A percentile compares a stretch with the other conserved stretches of the same genome.
phyloP scores from a whole-genome alignment of 805 yeast genomes.

The Saccharomyces mikatae region DNA sequence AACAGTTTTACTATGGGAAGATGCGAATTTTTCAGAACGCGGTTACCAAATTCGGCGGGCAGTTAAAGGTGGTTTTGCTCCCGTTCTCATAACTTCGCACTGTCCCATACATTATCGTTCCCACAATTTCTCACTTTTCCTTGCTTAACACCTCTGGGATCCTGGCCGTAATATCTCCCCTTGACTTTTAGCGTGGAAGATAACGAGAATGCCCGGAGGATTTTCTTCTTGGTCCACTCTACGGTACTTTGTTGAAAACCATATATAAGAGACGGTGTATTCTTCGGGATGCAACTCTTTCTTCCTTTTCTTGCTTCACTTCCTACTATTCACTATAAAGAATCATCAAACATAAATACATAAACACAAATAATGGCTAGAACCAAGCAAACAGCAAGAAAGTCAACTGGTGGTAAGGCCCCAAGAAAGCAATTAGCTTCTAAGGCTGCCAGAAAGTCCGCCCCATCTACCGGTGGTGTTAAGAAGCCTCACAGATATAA shows the following conservation, averaged over 20 bases:
- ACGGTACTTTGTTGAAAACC: background rate
- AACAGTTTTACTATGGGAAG: slow-evolving; percentile 8
- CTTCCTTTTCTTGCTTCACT: background rate
- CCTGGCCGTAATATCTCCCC: background rate
- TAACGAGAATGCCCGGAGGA: background rate
- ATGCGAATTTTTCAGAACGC: slow-evolving; percentile 19
- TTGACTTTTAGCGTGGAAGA: background rate
- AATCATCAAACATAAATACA: background rate
- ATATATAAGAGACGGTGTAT: slow-evolving; percentile 3
- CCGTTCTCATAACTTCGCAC: slow-evolving; percentile 13
- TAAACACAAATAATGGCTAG: slow-evolving; percentile 56
- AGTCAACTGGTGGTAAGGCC: slow-evolving; percentile 92
- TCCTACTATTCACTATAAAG: background rate
- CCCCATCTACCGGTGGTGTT: slow-evolving; percentile 89
- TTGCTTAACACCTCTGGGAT: background rate
- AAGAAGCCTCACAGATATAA: slow-evolving; percentile 93
- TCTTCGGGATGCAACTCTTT: background rate
- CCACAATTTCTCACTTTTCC: slow-evolving; percentile 13
- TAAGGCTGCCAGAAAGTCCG: slow-evolving; percentile 88
- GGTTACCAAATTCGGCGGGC: slow-evolving; percentile 1
- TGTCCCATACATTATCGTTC: slow-evolving; percentile 17
- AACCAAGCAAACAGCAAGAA: slow-evolving; percentile 92
- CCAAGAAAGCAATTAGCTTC: slow-evolving; percentile 92
- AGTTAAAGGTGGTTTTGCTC: background rate
- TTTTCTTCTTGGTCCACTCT: background rate